Conservation (phyloP, 352 stramenopile species). For the Pythium phragmitis region DNA sequence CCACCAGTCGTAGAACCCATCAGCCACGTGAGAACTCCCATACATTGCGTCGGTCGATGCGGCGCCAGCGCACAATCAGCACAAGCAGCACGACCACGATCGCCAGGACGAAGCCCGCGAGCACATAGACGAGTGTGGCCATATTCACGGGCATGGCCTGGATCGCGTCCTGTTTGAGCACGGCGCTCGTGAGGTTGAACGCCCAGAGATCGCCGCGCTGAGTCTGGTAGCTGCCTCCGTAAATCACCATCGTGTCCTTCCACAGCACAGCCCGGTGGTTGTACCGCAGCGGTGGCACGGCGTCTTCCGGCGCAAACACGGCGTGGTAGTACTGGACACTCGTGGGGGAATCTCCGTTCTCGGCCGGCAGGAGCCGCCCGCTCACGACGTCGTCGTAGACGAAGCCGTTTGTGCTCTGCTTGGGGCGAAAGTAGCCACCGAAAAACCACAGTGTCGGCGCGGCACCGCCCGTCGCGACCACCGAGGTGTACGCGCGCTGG, state of each 20-base stretch:
- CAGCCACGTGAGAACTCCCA: neutral
- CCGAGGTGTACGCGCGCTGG: slow-evolving; percentile 64
- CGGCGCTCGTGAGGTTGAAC: slow-evolving; percentile 57
- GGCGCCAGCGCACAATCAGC: slow-evolving; percentile 66
- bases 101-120: slow-evolving; percentile 63
- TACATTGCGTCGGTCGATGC: slow-evolving; percentile 61
- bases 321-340: slow-evolving; percentile 34
- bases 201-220: slow-evolving; percentile 68
- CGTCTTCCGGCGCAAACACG: slow-evolving; percentile 11
- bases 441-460: slow-evolving; percentile 67
- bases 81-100: slow-evolving; percentile 56
- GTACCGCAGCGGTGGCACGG: slow-evolving; percentile 54
- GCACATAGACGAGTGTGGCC: slow-evolving; percentile 71
- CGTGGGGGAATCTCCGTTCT: neutral
- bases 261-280: slow-evolving; percentile 61
- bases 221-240: slow-evolving; percentile 71
- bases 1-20: neutral
- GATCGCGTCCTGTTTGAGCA: slow-evolving; percentile 25
- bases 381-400: slow-evolving; percentile 67
- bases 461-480: slow-evolving; percentile 35
- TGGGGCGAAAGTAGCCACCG: slow-evolving; percentile 61
- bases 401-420: slow-evolving; percentile 54
- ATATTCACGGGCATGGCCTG: slow-evolving; percentile 45
- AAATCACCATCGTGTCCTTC: slow-evolving; percentile 56
- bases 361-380: slow-evolving; percentile 17